Base-by-base conservation (phyloP, 2,329 filamentous ascomycete genomes). In the Periconia sp. region DNA sequence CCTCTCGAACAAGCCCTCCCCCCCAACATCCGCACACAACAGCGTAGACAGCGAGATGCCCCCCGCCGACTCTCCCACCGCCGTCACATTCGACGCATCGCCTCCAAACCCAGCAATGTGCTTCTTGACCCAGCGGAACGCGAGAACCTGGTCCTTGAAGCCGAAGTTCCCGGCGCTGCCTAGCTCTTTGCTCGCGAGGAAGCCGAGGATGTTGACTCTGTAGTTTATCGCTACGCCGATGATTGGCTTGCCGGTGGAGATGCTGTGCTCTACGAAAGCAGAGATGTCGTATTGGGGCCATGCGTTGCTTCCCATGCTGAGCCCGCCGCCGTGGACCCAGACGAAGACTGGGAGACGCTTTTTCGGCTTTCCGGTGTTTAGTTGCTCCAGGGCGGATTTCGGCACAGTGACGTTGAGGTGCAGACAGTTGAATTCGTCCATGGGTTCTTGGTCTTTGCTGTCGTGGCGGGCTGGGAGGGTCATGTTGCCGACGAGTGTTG, bases 251-350 rank as follows among this genome's bases (percentile, higher is more conserved):
- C 66, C 70, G n/a, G 70, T 68, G 7, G 73, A 63, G 0, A 62
- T 57, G 1, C 73, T 74, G 7, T 76, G 52, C 43, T 72, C 68
- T 1, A 80, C 74, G 11, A 82, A 57, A 1, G 66, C 63, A 1
- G 55, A 59, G 9, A 76, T 57, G 42, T 80, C 48, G 52, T 77
- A 79, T 37, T 81, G 76, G 1, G 79, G 79, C 73, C 76, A 82
- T 4, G 66, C 77, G 28, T 75, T 78, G 3, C 73, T 73, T 6
- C 78, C 79, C 7, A 75, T 68, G 5, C 65, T 63, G 24, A 78
- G 71, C 0, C 73, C 78, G n/a, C 79, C 78, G 1, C 79, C 79
- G 44, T 82, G 78, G 3, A 82, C 71, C 55, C 78, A 80, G 2
- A 77, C 68, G 18, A 81, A 67, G 0, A 82, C 78, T 0, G 79